Base-by-base conservation (phyloP, 2,329 filamentous ascomycete genomes). In the Colletotrichum sp. region DNA sequence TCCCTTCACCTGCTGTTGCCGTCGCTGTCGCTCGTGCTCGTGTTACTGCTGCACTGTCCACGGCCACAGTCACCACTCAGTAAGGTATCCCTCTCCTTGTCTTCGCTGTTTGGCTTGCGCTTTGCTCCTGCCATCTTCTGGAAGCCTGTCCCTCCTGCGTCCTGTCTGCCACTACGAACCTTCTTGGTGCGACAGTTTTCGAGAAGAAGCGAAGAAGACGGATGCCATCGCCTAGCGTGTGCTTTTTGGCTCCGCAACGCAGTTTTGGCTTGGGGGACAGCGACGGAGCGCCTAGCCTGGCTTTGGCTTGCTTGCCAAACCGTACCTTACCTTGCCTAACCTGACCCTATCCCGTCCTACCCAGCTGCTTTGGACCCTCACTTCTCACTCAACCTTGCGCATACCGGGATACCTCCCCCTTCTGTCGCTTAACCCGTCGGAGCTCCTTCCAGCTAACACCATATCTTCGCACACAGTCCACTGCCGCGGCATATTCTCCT, bases 381-480 rank as follows among this genome's bases (percentile, higher is more conserved):
- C 66, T 62, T 74, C 70, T 71, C 32, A 58, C 65, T 56, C 48
- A 61, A 74, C 75, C 66, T 66, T 66, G 73, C 39, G 39, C 43
- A 62, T 55, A 48, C 62, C 73, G 69, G 69, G 68, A 72, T 72
- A 64, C 73, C 62, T 75, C 62, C 73, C 69, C 66, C 36, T 72
- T 75, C 69, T 62, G 73, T 75, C 69, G 55, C 62, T 75, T 75
- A 64, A 75, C 64, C 73, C 69, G 69, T 75, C 66, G 62, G 69
- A 72, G 73, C 69, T 75, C 66, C 61, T 67, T 64, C 74, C 62
- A 70, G 75, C 71, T 71, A 76, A 71, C 56, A 60, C 62, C 61
- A 60, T 16, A 52, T 27, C 32, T 32, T 48, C 34, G 52, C 27
- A 66, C 15, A 18, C 36, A 43, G 30, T 34, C 48, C n/a, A 30